Evolutionary conservation across 192 early-diverging fungal species (phyloP).

Genomic region (Coemansia sp.): DNA sequence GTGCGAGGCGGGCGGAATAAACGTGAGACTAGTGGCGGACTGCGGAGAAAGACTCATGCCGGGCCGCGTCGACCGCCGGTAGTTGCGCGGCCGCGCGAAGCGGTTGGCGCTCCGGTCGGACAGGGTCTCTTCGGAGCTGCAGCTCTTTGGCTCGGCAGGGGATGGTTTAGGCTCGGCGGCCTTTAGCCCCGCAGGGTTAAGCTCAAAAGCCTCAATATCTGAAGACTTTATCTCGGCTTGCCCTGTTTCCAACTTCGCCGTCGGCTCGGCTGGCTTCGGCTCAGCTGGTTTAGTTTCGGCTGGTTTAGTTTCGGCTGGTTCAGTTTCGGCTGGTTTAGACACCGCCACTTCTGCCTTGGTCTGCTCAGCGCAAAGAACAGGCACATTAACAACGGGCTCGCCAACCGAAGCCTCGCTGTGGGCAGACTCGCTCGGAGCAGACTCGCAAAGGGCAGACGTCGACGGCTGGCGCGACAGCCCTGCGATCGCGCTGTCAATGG

Average conservation of each 20-base stretch:
- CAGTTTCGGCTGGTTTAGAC: no score
- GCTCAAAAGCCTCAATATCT: no score
- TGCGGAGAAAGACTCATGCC: slow-evolving; percentile 8
- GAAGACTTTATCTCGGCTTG: no score
- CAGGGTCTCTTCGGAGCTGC: neutral
- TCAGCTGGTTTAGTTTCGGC: no score
- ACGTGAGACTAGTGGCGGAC: slow-evolving; percentile 1
- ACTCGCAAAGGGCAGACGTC: neutral
- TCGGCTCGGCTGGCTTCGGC: no score
- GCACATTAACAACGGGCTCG: no score
- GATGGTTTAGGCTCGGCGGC: neutral
- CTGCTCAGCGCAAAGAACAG: no score
- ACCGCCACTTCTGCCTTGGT: no score
- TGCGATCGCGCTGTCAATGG: slow-evolving; percentile 12
- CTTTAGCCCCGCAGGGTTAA: neutral
- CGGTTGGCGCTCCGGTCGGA: neutral
- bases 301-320: no score
- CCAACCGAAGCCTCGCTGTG: neutral
- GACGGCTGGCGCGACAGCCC: slow-evolving; percentile 9
- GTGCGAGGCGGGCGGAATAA: slow-evolving; percentile 8
- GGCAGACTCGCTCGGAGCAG: neutral
- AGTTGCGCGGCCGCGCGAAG: slow-evolving; percentile 9
- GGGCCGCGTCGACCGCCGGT: slow-evolving; percentile 8
- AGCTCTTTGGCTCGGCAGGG: neutral
- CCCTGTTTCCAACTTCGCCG: no score